phyloP scores from a whole-genome alignment of 305 asterid species.

The Lippia alba region DNA sequence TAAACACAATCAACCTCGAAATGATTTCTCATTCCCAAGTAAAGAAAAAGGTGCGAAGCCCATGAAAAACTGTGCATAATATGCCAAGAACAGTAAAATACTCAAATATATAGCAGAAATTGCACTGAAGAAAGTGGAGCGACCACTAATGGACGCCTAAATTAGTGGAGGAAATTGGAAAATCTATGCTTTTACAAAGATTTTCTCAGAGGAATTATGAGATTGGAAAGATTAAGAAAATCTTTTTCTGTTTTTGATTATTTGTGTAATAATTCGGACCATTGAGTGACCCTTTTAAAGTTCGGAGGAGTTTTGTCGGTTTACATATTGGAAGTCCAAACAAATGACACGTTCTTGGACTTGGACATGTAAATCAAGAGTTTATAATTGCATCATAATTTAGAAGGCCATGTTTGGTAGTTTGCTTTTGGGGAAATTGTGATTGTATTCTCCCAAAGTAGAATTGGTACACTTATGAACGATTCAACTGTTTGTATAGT shows the following conservation, averaged over 20 bases:
- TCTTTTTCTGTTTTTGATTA: background rate
- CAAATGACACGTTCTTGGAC: constrained; percentile 34
- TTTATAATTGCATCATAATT: background rate
- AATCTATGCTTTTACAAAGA: background rate
- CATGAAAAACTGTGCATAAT: constrained; percentile 25
- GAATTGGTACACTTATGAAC: background rate
- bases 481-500: too few relatives aligned
- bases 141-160: constrained; percentile 39
- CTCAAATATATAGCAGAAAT: constrained; percentile 25
- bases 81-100: constrained; percentile 14
- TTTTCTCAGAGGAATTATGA: constrained; percentile 3
- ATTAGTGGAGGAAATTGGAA: constrained; percentile 42
- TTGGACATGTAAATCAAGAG: constrained; percentile 5
- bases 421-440: constrained; percentile 26
- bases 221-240: constrained; percentile 34
- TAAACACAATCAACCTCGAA: constrained; percentile 40
- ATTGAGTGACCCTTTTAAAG: constrained; percentile 30
- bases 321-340: constrained; percentile 20
- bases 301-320: constrained; percentile 45
- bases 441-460: background rate
- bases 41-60: constrained; percentile 36
- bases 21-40: constrained; percentile 45
- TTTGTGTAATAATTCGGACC: constrained; percentile 21
- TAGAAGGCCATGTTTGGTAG: constrained; percentile 26
- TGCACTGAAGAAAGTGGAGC: constrained; percentile 46